These are phyloP conservation scores for Magnusiomyces starmeri DNA, from an alignment of 1,139 yeast genomes.

Conservation along the genomic window DNA sequence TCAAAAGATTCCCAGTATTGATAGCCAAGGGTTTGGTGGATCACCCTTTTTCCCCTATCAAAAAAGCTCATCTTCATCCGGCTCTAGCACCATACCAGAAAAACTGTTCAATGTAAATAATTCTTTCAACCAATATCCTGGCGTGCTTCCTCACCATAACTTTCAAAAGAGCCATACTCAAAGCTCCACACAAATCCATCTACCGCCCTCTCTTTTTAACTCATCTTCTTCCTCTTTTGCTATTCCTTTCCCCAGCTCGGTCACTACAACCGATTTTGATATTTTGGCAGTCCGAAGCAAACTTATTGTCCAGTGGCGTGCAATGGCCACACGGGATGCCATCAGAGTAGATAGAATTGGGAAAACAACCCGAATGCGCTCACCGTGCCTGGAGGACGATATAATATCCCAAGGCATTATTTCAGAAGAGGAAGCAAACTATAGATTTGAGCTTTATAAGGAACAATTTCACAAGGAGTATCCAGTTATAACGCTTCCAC, in stretches of 20 bases:
- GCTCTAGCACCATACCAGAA: too few species aligned
- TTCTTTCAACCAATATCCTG: too few species aligned
- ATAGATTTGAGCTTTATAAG: slow-evolving; percentile 28
- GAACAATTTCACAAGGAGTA: slow-evolving; percentile 28
- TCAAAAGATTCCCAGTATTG: too few species aligned
- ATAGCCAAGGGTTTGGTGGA: too few species aligned
- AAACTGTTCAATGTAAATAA: too few species aligned
- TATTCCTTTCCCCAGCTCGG: neutral
- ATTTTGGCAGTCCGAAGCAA: slow-evolving; percentile 27
- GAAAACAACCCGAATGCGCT: slow-evolving; percentile 18
- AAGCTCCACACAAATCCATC: too few species aligned
- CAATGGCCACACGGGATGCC: slow-evolving; percentile 25
- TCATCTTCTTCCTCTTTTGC: too few species aligned
- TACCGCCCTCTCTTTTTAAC: too few species aligned
- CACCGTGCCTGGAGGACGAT: slow-evolving; percentile 28
- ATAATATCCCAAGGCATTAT: slow-evolving; percentile 30
- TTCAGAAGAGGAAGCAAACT: slow-evolving; percentile 29
- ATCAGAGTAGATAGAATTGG: slow-evolving; percentile 24
- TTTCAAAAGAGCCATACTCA: too few species aligned
- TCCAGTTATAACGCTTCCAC: slow-evolving; percentile 52
- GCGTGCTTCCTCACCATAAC: too few species aligned
- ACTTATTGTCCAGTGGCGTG: slow-evolving; percentile 30
- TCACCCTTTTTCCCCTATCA: too few species aligned
- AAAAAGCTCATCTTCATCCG: too few species aligned
- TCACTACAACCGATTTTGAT: slow-evolving; percentile 20